Conservation (phyloP, 345 rosid species). For the Bruguiera gymnorhiza region DNA sequence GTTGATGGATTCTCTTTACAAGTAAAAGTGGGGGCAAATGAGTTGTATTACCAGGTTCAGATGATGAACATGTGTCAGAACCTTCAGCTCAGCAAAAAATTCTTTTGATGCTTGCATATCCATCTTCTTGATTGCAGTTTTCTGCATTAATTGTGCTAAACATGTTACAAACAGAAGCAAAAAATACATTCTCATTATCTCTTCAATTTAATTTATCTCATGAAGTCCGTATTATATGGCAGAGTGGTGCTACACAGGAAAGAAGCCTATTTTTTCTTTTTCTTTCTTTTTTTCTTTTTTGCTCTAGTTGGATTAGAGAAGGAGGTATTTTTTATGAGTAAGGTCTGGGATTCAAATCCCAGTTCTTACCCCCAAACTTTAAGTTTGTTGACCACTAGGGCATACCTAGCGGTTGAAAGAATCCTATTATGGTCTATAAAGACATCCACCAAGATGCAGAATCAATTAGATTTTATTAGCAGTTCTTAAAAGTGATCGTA, state of each 20-base stretch:
- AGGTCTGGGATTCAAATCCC: too few relatives aligned
- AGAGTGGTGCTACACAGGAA: too few relatives aligned
- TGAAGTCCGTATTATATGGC: background rate
- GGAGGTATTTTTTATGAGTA: too few relatives aligned
- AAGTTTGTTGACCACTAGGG: too few relatives aligned
- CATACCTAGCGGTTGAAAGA: too few relatives aligned
- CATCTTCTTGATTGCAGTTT: conserved; percentile 99
- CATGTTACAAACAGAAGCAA: too few relatives aligned
- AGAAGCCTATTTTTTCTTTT: too few relatives aligned
- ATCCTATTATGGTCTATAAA: too few relatives aligned
- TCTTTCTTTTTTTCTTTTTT: too few relatives aligned
- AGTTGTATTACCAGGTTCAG: conserved; percentile 68
- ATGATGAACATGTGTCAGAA: conserved; percentile 88
- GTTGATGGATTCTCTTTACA: background rate
- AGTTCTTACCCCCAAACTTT: too few relatives aligned
- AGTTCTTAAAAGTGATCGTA: background rate
- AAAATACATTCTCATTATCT: too few relatives aligned
- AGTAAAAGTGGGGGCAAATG: background rate
- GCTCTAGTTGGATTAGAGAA: too few relatives aligned
- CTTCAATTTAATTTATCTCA: background rate
- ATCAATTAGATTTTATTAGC: background rate
- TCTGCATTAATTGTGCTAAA: conserved; percentile 37
- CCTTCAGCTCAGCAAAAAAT: conserved; percentile 92
- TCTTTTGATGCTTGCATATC: conserved; percentile 93
- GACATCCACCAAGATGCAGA: conserved; percentile 2